Evolutionary conservation across 306 rosid genomes (phyloP).

Genomic region (Boehmeria nivea): DNA sequence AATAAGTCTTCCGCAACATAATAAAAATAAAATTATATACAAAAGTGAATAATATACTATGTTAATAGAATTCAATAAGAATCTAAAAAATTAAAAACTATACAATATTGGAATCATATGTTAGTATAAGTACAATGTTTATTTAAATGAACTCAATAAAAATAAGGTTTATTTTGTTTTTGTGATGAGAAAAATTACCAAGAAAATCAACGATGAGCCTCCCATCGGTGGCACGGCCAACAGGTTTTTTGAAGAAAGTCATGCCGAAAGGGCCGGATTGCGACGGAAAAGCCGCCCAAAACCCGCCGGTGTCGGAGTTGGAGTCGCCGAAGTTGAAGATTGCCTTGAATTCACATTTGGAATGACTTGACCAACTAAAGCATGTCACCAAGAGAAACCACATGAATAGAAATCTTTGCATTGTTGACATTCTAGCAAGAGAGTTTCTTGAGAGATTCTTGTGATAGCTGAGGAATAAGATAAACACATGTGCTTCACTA

Average conservation of each 20-base stretch:
- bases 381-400: constrained; percentile 17
- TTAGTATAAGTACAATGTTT: too few species aligned
- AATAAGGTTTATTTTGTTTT: not conserved
- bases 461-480: too few species aligned
- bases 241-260: constrained; percentile 61
- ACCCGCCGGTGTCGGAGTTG: constrained; percentile 63
- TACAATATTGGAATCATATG: too few species aligned
- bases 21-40: too few species aligned
- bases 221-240: constrained; percentile 78
- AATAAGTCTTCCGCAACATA: too few species aligned
- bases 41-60: too few species aligned
- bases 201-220: constrained; percentile 71
- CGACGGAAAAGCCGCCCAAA: constrained; percentile 67
- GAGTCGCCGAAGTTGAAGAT: constrained; percentile 83
- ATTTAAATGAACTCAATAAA: not conserved
- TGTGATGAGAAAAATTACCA: constrained; percentile 32
- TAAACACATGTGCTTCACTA: too few species aligned
- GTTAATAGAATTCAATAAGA: too few species aligned
- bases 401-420: not conserved
- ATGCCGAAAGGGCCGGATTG: constrained; percentile 55
- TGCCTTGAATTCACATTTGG: constrained; percentile 52
- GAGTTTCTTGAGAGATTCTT: too few species aligned
- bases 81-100: too few species aligned
- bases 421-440: too few species aligned
- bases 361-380: constrained; percentile 9